Evolutionary conservation across 2,329 filamentous ascomycete genomes (phyloP).

Genomic region (Alternaria gansuensis): DNA sequence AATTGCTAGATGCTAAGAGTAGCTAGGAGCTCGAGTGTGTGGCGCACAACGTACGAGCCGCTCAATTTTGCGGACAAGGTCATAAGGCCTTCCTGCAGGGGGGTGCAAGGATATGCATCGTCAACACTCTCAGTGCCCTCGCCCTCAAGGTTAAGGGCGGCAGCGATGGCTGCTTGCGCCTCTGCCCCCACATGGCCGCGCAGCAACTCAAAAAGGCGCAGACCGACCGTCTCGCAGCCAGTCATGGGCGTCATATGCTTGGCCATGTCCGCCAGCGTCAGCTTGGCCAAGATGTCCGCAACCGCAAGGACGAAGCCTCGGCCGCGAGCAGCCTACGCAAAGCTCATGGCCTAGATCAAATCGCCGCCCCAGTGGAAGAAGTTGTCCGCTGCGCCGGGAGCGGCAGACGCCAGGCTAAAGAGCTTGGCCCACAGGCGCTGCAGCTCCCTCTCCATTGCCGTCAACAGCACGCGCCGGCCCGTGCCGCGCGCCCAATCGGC

Average conservation of each 20-base stretch:
- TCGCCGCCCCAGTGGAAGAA: not conserved
- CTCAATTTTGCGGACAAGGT: conserved; percentile 62
- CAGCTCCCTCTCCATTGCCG: too few relatives aligned
- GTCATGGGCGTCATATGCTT: not conserved
- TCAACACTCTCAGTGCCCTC: not conserved
- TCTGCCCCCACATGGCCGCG: not conserved
- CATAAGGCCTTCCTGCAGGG: conserved; percentile 64
- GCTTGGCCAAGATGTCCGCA: not conserved
- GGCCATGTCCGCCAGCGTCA: not conserved
- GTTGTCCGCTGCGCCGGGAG: not conserved
- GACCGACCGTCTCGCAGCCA: not conserved
- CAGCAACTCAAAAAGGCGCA: not conserved
- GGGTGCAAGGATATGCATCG: conserved; percentile 9
- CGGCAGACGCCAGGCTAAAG: too few relatives aligned
- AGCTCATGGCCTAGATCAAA: not conserved
- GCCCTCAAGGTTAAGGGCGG: not conserved
- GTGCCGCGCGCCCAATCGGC: too few relatives aligned
- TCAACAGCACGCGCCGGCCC: too few relatives aligned
- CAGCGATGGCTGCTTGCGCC: not conserved
- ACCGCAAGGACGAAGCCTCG: not conserved
- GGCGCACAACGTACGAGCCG: conserved; percentile 63
- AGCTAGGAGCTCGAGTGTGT: conserved; percentile 39
- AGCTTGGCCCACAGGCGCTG: too few relatives aligned
- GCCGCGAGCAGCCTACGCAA: not conserved
- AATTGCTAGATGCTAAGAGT: conserved; percentile 33